Evolutionary conservation across 805 yeast species (phyloP), one percentile per base, ranked within the genome.

Genomic region (Kuraishia cidri): DNA sequence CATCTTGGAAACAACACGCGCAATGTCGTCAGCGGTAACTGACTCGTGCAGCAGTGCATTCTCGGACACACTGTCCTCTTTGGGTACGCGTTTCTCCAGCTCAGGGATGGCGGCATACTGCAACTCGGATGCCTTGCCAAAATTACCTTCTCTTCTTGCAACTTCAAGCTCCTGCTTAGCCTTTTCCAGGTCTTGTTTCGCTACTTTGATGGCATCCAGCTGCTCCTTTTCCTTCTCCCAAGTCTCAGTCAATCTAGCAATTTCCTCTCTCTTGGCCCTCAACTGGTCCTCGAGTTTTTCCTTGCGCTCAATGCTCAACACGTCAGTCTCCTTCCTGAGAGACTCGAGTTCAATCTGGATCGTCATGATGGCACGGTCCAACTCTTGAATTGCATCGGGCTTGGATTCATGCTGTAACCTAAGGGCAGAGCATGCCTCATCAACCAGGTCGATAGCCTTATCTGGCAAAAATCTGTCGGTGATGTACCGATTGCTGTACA

Each of bases 381-480:
- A 65, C 30, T 79, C 83, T 47, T 87, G 90, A 34, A 92, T 83
- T 2, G 88, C 85, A 50, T 90, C 98, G 0, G 98, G 98, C 52
- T 87, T 88, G 2, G 96, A 86, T 59, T 90, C 98, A 53, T 92
- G 97, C 56, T 90, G 98, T 37, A 90, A 64, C 42, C 98, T 67
- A 37, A 90, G 65, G 0, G 95, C 94, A 3, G 97, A 92, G 60
- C 97, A 88, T 0, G 97, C 97, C 52, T 90, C 98, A 58, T 90
- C 98, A 2, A 90, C 92, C 43, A 90, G 69, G 56, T 90, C 98
- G 43, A 90, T 90, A 14, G 97, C 97, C 62, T 90, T 90, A 51
- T 90, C 98, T 1, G 98, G 98, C 24, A 90, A 62, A 47, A 77
- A 87, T 35, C 97, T 62, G 53, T 90, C 97, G 3, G 94, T 82